Base-by-base conservation (phyloP, 306 rosid genomes). In the Quercus bicolor region DNA sequence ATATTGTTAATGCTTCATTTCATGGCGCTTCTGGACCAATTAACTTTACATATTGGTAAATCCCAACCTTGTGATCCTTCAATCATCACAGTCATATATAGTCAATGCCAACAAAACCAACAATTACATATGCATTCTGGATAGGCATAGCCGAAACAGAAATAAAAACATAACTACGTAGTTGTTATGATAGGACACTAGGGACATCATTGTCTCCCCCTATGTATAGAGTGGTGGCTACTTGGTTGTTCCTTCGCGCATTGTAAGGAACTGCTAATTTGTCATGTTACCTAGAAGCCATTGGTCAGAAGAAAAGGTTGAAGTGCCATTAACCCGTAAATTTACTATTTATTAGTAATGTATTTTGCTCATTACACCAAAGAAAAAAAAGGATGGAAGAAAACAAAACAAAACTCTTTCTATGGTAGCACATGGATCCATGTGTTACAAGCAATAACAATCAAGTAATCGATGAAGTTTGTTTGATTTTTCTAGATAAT, bases 101-200 rank as follows among this genome's bases (percentile, higher is more conserved):
- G 10, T 70, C 29, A 43, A 54, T 60, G 26, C n/a, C 14, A 16
- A 48, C 59, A 72, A 72, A 72, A 24, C 80, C 57, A 77, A 82
- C 80, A 77, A 62, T 77, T 73, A 86, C 74, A 74, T 71, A 11
- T 57, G 31, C 57, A 71, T 72, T 72, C 68, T 72, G 78, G 85
- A 80, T 80, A 72, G 75, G 68, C 29, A n/a, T 66, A 74, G 73
- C 48, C 37, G 60, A 75, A 74, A 83, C 75, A 1, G 53, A 78
- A 55, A 43, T 28, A 54, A 1, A 54, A 11, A 37, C 16, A 3
- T 5, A 68, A 40, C 26, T 18, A 34, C 16, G 79, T 83, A 75
- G 81, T 75, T 64, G 81, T 72, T 64, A n/a, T 37, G 82, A 83
- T 68, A 20, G 82, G 85, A 78, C 87, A 37, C 60, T 16, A 43